Conservation (phyloP, 2,329 filamentous ascomycete genomes). For the Apiospora koreana region DNA sequence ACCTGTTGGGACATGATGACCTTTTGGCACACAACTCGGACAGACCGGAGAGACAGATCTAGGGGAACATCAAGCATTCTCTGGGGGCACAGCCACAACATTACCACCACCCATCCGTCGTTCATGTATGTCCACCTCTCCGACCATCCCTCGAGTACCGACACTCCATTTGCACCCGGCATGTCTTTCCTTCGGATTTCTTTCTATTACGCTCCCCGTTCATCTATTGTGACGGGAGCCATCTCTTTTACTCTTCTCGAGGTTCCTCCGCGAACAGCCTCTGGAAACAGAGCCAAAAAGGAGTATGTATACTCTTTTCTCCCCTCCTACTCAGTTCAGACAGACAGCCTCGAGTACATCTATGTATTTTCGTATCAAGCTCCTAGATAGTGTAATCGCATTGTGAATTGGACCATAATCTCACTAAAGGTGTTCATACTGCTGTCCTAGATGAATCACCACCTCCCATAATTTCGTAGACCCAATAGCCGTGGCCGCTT, state of each 20-base stretch:
- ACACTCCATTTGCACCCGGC: background rate
- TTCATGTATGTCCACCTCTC: background rate
- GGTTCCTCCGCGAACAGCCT: background rate
- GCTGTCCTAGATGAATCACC: background rate
- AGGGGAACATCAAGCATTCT: background rate
- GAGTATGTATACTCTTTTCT: background rate
- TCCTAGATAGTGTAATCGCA: background rate
- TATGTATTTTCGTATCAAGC: background rate
- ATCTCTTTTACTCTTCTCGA: background rate
- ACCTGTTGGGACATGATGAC: slow-evolving; percentile 12
- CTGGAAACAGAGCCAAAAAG: background rate
- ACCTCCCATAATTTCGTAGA: background rate
- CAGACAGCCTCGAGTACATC: background rate
- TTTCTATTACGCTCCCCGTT: background rate
- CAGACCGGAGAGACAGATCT: background rate
- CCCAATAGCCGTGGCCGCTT: background rate
- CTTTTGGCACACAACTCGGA: background rate
- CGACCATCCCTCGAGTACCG: background rate
- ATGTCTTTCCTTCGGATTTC: background rate
- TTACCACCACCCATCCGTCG: background rate
- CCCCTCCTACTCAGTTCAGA: background rate
- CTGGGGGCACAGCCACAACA: background rate
- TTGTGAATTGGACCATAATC: background rate
- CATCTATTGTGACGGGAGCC: background rate
- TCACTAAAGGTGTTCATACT: background rate